Conservation (phyloP, 73 alveolate species). For the Paramecium biaurelia region DNA sequence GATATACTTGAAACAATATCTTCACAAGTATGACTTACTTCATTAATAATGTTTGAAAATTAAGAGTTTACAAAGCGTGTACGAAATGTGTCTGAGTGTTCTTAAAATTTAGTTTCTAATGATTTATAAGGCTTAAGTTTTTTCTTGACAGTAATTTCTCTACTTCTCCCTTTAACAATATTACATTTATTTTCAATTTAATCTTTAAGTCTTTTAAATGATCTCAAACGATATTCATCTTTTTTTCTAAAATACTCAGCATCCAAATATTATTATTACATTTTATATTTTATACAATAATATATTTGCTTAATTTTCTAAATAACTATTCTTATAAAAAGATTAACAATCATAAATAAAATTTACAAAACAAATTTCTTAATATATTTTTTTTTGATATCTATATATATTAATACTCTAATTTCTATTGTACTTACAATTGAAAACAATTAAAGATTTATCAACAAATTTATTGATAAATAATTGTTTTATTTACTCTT, state of each 20-base stretch:
- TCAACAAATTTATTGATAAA: background rate
- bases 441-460: too few species aligned
- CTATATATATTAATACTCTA: too few species aligned
- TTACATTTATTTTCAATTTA: background rate
- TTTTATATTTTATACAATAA: background rate
- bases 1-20: background rate
- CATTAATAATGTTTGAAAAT: background rate
- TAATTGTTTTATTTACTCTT: background rate
- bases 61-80: background rate
- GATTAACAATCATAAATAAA: too few species aligned
- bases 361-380: background rate
- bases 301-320: too few species aligned
- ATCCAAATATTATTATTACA: background rate
- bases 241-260: background rate
- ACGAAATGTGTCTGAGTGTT: constrained; percentile 9
- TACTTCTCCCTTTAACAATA: background rate
- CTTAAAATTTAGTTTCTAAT: background rate
- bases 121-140: background rate
- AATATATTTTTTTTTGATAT: too few species aligned
- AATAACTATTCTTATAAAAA: background rate
- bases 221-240: background rate
- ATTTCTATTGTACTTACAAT: too few species aligned
- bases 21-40: constrained; percentile 6
- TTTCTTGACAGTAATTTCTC: background rate
- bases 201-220: background rate